Base-by-base conservation (phyloP, 331 rosid species). In the Spiraea crenata region DNA sequence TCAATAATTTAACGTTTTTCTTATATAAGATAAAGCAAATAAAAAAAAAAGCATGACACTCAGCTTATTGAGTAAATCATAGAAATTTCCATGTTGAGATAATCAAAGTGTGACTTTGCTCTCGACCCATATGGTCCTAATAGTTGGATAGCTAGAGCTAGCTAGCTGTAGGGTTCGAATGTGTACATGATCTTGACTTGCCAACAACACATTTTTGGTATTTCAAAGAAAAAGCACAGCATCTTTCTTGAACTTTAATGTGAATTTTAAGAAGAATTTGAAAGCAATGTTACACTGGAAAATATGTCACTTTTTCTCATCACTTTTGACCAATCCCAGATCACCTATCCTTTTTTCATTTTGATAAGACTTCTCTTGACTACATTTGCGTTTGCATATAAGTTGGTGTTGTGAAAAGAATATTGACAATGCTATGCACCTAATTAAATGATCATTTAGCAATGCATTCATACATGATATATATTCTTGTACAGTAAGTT, bases 181-280 rank as follows among this genome's bases (percentile, higher is more conserved):
- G 31, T 25, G 34, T 19, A 31, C 19, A 34, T 59, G 80, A 52
- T 50, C 44, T 63, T 34, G 83, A 75, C 77, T 15, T 37, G 61
- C 57, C 62, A 80, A 48, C 80, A 25, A 25, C 31, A 25, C 31
- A 59, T 40, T 25, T 25, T 9, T 42, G 17, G 19, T 70, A 1
- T 45, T 31, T 70, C 5, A 46, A 15, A 37, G 12, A 25, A 19
- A 12, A 2, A 3, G 19, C 39, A 34, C 6, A 6, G 5, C 17
- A 55, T n/a, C 56, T 41, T 16, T 44, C 31, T 34, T 39, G 2
- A 20, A 64, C 39, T 14, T 15, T 54, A 44, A 15, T 45, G 40
- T 41, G 42, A 74, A 16, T 19, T 20, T 16, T 49, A 15, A n/a
- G 52, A 57, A 51, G 17, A 11, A 57, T 16, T 1, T n/a, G 40